Base-by-base conservation (phyloP, 1,284 basidiomycete species). In the Marasmius tenuissimus region DNA sequence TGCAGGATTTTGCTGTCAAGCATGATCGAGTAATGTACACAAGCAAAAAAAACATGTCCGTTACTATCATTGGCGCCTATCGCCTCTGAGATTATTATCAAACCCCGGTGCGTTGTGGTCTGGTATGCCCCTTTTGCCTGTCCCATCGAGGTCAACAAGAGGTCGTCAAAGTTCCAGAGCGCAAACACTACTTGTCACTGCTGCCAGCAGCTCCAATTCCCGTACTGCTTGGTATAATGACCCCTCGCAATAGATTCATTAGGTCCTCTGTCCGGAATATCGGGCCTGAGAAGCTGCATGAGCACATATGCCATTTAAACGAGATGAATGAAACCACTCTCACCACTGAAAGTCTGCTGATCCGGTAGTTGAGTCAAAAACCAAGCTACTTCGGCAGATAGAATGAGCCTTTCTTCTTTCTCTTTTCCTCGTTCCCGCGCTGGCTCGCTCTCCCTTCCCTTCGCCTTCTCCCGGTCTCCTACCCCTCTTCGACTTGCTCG, bases 181-280 rank as follows among this genome's bases (percentile, higher is more conserved):
- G 48, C 79, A 80, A 63, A 81, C 76, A 4, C 76, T 68, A 60
- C 78, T 75, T 38, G 72, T 78, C 18, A 47, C 45, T n/a, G 20
- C 45, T 20, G 5, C 50, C 20, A 33, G 20, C 27, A 27, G 14
- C 50, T 9, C 50, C 50, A 10, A 11, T 14, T 16, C 52, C 34
- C 16, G 11, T 54, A 37, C 72, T 80, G 60, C 85, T 88, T 4
- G 92, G 91, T 59, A 94, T 91, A 20, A 89, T 85, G 54, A 90
- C 89, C 70, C 85, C 89, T 51, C 86, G 81, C 72, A 94, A 87
- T 22, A 94, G 71, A 64, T 88, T 88, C 83, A 96, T 88, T 38
- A 96, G 79, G 73, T 96, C 93, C 55, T 96, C 93, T 2, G 90
- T 89, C 58, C 91, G 83, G 78, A 96, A 95, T 40, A 94, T 83